A percentile compares a stretch with the other conserved stretches of the same genome.
These are phyloP conservation scores for Harringtonia lauricola DNA, from an alignment of 2,329 filamentous ascomycete genomes.

Conservation along the genomic window DNA sequence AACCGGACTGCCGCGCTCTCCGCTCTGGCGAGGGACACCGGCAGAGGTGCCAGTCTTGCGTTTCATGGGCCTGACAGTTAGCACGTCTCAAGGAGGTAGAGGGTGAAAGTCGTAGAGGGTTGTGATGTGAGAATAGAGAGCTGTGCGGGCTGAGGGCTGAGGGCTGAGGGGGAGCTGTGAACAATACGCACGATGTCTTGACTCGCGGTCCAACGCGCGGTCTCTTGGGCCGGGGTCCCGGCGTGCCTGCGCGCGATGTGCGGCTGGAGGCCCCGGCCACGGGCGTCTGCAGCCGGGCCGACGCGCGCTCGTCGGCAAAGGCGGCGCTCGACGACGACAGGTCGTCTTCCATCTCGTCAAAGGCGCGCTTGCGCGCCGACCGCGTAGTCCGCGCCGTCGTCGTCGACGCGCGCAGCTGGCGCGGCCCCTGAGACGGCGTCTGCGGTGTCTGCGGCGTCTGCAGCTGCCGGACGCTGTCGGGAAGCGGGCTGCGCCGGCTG, in stretches of 20 bases:
- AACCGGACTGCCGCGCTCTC: slow-evolving; percentile 52
- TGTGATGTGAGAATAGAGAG: slow-evolving; percentile 5
- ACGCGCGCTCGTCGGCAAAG: slow-evolving; percentile 21
- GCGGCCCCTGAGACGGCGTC: not conserved
- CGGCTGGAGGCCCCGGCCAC: slow-evolving; percentile 30
- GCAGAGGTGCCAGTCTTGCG: slow-evolving; percentile 60
- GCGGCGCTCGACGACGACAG: slow-evolving; percentile 40
- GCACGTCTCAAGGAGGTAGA: slow-evolving; percentile 4
- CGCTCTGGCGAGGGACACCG: slow-evolving; percentile 54
- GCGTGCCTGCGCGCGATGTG: slow-evolving; percentile 51
- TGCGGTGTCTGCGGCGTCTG: slow-evolving; percentile 4
- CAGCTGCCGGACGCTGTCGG: too few species aligned
- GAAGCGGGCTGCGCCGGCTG: not conserved
- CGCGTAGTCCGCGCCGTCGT: slow-evolving; percentile 32
- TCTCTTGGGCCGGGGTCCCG: slow-evolving; percentile 47
- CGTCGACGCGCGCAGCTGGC: slow-evolving; percentile 17
- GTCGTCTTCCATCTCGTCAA: slow-evolving; percentile 43
- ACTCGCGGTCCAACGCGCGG: slow-evolving; percentile 50
- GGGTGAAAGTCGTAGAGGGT: not conserved
- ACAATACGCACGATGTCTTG: slow-evolving; percentile 54
- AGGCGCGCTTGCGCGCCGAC: slow-evolving; percentile 37
- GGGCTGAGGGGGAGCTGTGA: too few species aligned
- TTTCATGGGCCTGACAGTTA: slow-evolving; percentile 56
- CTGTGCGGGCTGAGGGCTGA: too few species aligned
- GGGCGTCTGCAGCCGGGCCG: slow-evolving; percentile 10